A percentile compares a stretch with the other conserved stretches of the same genome.
phyloP scores from a whole-genome alignment of 2,329 filamentous ascomycete species.

The Colletotrichum chrysophilum region DNA sequence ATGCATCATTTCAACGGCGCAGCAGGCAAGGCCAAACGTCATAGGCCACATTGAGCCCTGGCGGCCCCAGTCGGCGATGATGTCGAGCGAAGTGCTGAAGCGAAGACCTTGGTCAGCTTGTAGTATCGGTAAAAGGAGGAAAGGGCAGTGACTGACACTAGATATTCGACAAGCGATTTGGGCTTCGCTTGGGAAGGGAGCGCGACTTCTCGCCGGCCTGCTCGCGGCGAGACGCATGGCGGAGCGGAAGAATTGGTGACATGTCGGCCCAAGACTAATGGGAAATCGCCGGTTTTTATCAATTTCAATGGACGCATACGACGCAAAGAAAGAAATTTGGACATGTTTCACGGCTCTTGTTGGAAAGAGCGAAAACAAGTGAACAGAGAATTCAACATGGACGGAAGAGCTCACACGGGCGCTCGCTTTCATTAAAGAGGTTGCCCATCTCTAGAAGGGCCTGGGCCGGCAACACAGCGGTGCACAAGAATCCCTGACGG shows the following conservation, averaged over 20 bases:
- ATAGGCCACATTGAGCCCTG: slow-evolving; percentile 88
- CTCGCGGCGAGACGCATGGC: background rate
- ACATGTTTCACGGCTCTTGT: background rate
- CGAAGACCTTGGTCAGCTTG: background rate
- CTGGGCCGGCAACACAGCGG: background rate
- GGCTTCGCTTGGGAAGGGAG: background rate
- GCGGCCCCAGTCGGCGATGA: slow-evolving; percentile 82
- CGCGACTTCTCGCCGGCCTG: background rate
- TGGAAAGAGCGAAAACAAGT: background rate
- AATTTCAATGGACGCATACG: background rate
- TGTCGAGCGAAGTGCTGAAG: slow-evolving; percentile 75
- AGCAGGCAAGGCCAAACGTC: slow-evolving; percentile 89
- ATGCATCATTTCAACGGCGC: slow-evolving; percentile 93
- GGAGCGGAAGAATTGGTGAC: background rate
- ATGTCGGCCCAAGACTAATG: background rate
- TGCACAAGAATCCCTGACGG: background rate
- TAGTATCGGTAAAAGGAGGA: background rate
- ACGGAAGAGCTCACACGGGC: background rate
- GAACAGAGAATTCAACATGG: background rate
- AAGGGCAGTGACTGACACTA: background rate
- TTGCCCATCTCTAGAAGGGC: background rate
- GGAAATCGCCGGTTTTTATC: background rate
- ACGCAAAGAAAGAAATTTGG: background rate
- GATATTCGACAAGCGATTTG: background rate
- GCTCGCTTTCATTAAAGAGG: background rate